phyloP scores from a whole-genome alignment of 2,329 filamentous ascomycete species.

The Talaromyces albobiverticillius region DNA sequence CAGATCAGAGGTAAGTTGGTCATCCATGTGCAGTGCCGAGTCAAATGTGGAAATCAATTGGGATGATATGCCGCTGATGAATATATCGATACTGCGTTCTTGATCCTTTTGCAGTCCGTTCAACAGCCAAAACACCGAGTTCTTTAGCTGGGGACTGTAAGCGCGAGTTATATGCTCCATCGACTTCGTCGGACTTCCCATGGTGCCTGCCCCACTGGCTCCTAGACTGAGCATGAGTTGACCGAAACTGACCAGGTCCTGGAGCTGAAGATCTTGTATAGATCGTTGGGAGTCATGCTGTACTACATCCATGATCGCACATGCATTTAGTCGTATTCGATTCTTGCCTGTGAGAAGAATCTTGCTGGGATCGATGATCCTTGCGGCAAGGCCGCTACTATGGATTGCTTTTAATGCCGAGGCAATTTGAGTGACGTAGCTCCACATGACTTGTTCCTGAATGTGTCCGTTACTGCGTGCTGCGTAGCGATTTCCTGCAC shows the following conservation, averaged over 20 bases:
- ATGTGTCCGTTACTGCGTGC: conserved; percentile 48
- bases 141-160: conserved; percentile 75
- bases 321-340: conserved; percentile 81
- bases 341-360: conserved; percentile 88
- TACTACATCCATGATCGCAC: conserved; percentile 84
- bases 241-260: conserved; percentile 83
- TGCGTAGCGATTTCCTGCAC: conserved; percentile 37
- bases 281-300: conserved; percentile 71
- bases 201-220: conserved; percentile 60
- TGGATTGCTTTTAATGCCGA: conserved; percentile 87
- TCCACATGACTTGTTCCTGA: conserved; percentile 77
- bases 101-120: conserved; percentile 59
- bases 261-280: conserved; percentile 74
- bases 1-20: conserved; percentile 70
- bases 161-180: conserved; percentile 73
- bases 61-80: conserved; percentile 73
- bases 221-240: conserved; percentile 79
- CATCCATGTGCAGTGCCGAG: conserved; percentile 72
- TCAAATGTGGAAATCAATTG: conserved; percentile 76
- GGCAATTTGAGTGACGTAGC: conserved; percentile 86
- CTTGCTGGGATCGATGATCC: conserved; percentile 83
- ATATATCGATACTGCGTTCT: conserved; percentile 71
- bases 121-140: conserved; percentile 79
- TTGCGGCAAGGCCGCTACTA: conserved; percentile 72
- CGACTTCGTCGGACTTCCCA: conserved; percentile 64